Conservation (phyloP, 169 alveolate species). For the Plasmodium adleri region DNA sequence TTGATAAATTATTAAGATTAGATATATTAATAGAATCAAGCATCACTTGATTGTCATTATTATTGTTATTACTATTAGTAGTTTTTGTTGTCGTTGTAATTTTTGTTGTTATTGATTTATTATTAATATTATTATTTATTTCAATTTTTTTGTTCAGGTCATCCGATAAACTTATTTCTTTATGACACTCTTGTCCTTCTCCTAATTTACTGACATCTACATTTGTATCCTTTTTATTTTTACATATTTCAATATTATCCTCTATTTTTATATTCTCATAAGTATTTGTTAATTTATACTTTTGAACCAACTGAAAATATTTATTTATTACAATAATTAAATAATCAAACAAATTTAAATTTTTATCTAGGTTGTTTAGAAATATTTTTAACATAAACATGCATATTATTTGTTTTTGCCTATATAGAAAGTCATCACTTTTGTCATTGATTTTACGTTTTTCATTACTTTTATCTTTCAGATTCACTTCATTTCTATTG, state of each 20-base stretch:
- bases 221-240: background rate
- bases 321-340: constrained; percentile 33
- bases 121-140: too few relatives aligned
- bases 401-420: constrained; percentile 29
- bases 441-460: too few relatives aligned
- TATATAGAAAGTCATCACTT: too few relatives aligned
- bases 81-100: too few relatives aligned
- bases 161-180: background rate
- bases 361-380: constrained; percentile 42
- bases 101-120: too few relatives aligned
- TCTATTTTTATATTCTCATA: background rate
- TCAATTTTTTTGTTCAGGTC: background rate
- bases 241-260: background rate
- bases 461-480: background rate
- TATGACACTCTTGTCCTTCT: background rate
- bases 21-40: background rate
- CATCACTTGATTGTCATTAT: background rate
- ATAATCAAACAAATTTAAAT: constrained; percentile 31
- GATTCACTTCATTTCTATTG: background rate
- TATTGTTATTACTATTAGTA: background rate
- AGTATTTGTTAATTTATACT: background rate
- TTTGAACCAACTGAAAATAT: constrained; percentile 18
- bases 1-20: too few relatives aligned
- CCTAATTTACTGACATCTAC: background rate
- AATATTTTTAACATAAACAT: constrained; percentile 47